Evolutionary conservation across 108 stramenopile species (phyloP).

Genomic region (Stephanodiscus triporus): DNA sequence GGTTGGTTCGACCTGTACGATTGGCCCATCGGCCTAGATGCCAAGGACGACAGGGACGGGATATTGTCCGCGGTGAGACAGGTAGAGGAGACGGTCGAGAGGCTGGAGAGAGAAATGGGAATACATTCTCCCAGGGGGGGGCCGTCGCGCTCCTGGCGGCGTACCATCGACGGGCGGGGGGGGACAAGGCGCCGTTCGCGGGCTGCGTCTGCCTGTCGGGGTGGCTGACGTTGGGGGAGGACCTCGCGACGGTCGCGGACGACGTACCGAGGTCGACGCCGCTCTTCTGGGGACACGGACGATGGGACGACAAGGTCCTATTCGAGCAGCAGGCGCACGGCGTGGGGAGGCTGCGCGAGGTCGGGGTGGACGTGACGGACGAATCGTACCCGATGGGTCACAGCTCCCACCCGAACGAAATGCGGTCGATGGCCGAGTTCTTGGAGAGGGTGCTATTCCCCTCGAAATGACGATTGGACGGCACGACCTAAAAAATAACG

Average conservation of each 20-base stretch:
- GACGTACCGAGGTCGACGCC: constrained; percentile 52
- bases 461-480: too few relatives aligned
- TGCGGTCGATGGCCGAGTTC: too few relatives aligned
- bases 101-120: too few relatives aligned
- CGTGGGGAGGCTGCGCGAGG: constrained; percentile 53
- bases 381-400: too few relatives aligned
- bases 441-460: too few relatives aligned
- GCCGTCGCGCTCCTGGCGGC: constrained; percentile 76
- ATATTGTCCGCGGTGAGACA: too few relatives aligned
- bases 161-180: constrained; percentile 46
- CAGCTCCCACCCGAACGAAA: too few relatives aligned
- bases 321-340: constrained; percentile 82
- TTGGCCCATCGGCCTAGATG: constrained; percentile 81
- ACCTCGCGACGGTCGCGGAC: constrained; percentile 40
- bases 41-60: constrained; percentile 73
- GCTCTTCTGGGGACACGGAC: too few relatives aligned
- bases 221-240: constrained; percentile 75
- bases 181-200: constrained; percentile 44
- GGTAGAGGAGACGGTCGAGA: too few relatives aligned
- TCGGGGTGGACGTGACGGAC: constrained; percentile 48
- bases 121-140: constrained; percentile 85
- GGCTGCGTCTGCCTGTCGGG: too few relatives aligned
- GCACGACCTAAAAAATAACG: not conserved
- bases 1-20: constrained; percentile 91
- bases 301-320: constrained; percentile 80